Conservation (phyloP, 805 yeast genomes). For the Saccharomycopsis schoenii region DNA sequence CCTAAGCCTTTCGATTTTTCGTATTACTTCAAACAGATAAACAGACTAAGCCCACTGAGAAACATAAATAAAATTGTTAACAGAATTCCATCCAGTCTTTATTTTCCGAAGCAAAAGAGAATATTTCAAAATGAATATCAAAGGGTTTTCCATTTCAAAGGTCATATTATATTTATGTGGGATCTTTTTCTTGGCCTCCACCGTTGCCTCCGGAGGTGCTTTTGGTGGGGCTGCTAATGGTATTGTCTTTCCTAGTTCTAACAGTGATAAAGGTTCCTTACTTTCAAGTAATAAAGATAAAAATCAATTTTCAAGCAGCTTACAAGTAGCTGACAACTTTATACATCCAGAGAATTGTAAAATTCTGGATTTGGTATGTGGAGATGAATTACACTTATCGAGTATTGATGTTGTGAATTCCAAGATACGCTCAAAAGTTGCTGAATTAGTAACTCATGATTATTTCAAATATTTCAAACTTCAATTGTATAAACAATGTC, state of each 20-base stretch:
- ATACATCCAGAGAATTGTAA: background rate
- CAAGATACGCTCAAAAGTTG: constrained; percentile 45
- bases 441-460: constrained; percentile 54
- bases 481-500: constrained; percentile 74
- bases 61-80: no score
- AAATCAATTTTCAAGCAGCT: background rate
- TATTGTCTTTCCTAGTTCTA: background rate
- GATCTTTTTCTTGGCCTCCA: background rate
- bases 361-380: background rate
- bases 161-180: background rate
- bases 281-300: background rate
- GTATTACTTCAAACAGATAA: no score
- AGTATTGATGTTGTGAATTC: constrained; percentile 14
- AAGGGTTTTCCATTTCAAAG: background rate
- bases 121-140: background rate
- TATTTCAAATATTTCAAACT: constrained; percentile 84
- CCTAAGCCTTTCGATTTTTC: background rate
- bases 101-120: background rate
- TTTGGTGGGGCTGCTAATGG: background rate
- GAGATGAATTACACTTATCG: constrained; percentile 5
- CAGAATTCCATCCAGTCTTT: background rate
- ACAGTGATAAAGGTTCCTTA: background rate
- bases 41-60: no score
- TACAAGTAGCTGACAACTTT: background rate
- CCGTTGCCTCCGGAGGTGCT: background rate